A percentile compares a stretch with the other conserved stretches of the same genome.
These are phyloP conservation scores for Trametopsis cervina DNA, from an alignment of 768 basidiomycete genomes.

Conservation along the genomic window DNA sequence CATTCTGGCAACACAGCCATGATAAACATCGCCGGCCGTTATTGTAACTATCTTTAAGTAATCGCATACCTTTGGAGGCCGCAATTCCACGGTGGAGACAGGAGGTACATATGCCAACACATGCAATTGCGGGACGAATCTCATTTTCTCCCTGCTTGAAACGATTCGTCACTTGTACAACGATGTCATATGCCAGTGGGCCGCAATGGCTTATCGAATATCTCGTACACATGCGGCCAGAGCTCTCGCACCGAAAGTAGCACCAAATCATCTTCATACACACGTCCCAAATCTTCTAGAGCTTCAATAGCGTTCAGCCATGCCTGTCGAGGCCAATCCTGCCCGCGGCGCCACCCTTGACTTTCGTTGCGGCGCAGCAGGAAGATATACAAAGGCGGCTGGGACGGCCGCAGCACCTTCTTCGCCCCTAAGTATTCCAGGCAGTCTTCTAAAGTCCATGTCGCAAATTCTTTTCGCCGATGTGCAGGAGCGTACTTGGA, in stretches of 20 bases:
- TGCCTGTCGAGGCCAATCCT: conserved; percentile 65
- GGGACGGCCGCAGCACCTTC: conserved; percentile 26
- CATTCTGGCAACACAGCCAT: no score
- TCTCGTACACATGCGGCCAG: conserved; percentile 37
- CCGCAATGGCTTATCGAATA: conserved; percentile 42
- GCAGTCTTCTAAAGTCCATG: conserved; percentile 52
- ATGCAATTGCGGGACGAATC: no score
- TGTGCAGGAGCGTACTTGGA: conserved; percentile 49
- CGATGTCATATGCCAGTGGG: conserved; percentile 27
- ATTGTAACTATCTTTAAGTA: no score
- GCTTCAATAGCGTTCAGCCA: conserved; percentile 51
- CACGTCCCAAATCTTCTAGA: conserved; percentile 39
- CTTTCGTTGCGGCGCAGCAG: conserved; percentile 39
- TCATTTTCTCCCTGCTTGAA: no score
- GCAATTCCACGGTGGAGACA: no score
- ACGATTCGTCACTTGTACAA: no score
- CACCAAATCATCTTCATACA: conserved; percentile 50
- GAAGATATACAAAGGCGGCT: conserved; percentile 47
- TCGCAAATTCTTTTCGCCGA: conserved; percentile 31
- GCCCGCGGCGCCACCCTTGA: conserved; percentile 55
- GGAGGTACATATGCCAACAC: no score
- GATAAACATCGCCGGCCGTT: no score
- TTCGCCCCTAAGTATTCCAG: conserved; percentile 48
- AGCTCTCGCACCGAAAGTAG: conserved; percentile 42
- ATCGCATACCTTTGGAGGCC: no score